A percentile compares a stretch with the other conserved stretches of the same genome.
phyloP scores from a whole-genome alignment of 345 rosid genomes.

The Leavenworthia alabamica region DNA sequence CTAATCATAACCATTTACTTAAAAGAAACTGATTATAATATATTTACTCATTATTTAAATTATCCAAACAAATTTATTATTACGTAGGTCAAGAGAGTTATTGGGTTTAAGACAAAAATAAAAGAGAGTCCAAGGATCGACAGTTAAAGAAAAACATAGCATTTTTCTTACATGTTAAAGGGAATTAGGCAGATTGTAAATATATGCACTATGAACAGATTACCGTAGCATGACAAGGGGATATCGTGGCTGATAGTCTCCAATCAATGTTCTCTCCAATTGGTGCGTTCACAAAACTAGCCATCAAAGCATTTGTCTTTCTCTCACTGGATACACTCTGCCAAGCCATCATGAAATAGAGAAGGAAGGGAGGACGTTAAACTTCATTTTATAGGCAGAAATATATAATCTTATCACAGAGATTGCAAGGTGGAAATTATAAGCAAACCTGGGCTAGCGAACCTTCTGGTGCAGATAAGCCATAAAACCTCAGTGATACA shows the following conservation, averaged over 20 bases:
- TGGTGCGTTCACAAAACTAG: constrained; percentile 78
- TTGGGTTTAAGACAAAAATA: no score
- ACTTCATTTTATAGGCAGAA: constrained; percentile 12
- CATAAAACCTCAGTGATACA: constrained; percentile 75
- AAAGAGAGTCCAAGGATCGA: no score
- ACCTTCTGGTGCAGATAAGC: constrained; percentile 96
- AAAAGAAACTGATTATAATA: no score
- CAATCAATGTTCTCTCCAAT: constrained; percentile 90
- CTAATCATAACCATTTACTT: no score
- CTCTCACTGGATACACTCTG: constrained; percentile 92
- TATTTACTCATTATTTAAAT: no score
- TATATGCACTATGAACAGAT: constrained; percentile 37
- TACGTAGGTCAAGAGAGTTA: no score
- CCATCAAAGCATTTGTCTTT: constrained; percentile 87
- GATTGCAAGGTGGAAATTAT: background rate
- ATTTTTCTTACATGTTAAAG: no score
- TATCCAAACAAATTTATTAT: no score
- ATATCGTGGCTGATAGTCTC: constrained; percentile 87
- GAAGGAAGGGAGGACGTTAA: constrained; percentile 16
- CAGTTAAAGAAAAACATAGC: no score
- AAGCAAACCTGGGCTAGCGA: constrained; percentile 91
- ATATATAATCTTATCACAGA: background rate
- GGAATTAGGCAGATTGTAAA: constrained; percentile 7
- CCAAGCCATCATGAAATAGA: constrained; percentile 26
- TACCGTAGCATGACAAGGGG: constrained; percentile 98